Percentiles rank a stretch among this genome's conserved stretches.
Conservation (phyloP, 1,139 yeast genomes). For the Pichia sp. region DNA sequence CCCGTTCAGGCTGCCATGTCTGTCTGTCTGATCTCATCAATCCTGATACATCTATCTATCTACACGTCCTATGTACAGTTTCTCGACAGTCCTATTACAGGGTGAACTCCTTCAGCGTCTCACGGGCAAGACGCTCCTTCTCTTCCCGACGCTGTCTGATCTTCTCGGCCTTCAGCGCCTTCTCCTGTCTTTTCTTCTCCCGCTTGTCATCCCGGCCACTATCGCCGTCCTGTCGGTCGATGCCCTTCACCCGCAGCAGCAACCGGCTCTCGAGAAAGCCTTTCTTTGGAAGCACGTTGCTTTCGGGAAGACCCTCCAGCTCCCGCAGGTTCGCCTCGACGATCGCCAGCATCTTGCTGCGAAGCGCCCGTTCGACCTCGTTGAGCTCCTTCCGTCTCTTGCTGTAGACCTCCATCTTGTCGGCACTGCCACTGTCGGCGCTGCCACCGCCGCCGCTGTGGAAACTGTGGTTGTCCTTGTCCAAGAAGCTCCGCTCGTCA, state of each 20-base stretch:
- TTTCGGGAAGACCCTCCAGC: slow-evolving; percentile 3
- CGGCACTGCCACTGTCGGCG: slow-evolving; percentile 6
- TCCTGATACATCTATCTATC: background rate
- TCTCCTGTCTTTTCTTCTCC: slow-evolving; percentile 25
- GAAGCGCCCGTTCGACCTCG: slow-evolving; percentile 24
- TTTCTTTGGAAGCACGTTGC: slow-evolving; percentile 9
- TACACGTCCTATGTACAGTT: background rate
- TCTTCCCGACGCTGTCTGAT: slow-evolving; percentile 15
- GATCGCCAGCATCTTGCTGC: slow-evolving; percentile 20
- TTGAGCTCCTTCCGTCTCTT: slow-evolving; percentile 14
- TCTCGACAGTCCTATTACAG: background rate
- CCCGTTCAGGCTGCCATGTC: background rate
- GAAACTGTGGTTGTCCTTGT: slow-evolving; percentile 17
- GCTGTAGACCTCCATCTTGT: slow-evolving; percentile 6
- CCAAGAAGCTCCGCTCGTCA: slow-evolving; percentile 30
- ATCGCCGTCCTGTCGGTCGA: slow-evolving; percentile 2
- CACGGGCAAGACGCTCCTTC: slow-evolving; percentile 18
- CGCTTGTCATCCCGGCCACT: slow-evolving; percentile 22
- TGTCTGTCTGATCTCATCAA: background rate
- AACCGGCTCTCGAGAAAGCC: slow-evolving; percentile 23
- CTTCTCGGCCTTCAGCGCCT: slow-evolving; percentile 24
- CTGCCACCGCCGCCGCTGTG: background rate
- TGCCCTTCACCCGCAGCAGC: slow-evolving; percentile 20
- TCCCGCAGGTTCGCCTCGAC: slow-evolving; percentile 17
- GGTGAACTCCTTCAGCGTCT: slow-evolving; percentile 11